A percentile compares a stretch with the other conserved stretches of the same genome.
phyloP scores from a whole-genome alignment of 495 filamentous ascomycete species.

The Podospora pseudopauciseta region DNA sequence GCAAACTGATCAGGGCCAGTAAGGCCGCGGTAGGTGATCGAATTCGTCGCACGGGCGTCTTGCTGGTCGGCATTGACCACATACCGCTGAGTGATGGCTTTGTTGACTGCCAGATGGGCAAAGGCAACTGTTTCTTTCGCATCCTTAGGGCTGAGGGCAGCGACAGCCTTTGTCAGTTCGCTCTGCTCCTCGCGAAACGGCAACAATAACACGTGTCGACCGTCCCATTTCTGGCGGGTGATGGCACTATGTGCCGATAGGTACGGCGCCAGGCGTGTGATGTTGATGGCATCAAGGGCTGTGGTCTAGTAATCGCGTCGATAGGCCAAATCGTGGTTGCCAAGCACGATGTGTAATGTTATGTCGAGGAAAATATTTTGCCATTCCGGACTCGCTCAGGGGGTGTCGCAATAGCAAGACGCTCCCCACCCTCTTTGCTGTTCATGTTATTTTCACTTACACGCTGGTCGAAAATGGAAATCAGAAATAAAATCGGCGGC shows the following conservation, averaged over 20 bases:
- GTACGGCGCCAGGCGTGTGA: conserved; percentile 25
- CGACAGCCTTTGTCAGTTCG: conserved; percentile 21
- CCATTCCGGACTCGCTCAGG: no score
- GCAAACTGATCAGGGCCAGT: conserved; percentile 29
- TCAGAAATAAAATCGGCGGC: no score
- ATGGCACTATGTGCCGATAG: conserved; percentile 28
- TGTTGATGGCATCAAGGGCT: conserved; percentile 33
- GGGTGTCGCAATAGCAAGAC: no score
- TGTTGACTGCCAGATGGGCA: conserved; percentile 35
- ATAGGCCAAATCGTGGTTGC: conserved; percentile 38
- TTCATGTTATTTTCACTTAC: no score
- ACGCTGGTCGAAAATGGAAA: no score
- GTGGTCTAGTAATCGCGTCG: conserved; percentile 31
- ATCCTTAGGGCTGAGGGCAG: conserved; percentile 18
- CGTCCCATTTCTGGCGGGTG: conserved; percentile 28
- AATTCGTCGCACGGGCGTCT: conserved; percentile 5
- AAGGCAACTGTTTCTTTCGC: conserved; percentile 29
- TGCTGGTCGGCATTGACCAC: conserved; percentile 16
- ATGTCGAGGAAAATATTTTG: no score
- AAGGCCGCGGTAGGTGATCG: conserved; percentile 29
- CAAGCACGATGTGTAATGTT: conserved; percentile 27
- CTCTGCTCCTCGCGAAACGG: conserved; percentile 11
- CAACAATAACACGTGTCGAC: conserved; percentile 24
- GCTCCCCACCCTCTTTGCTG: no score
- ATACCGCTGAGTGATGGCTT: conserved; percentile 32